These are phyloP conservation scores for Solanum dulcamara DNA, from an alignment of 257 asterid species.

Conservation along the genomic window DNA sequence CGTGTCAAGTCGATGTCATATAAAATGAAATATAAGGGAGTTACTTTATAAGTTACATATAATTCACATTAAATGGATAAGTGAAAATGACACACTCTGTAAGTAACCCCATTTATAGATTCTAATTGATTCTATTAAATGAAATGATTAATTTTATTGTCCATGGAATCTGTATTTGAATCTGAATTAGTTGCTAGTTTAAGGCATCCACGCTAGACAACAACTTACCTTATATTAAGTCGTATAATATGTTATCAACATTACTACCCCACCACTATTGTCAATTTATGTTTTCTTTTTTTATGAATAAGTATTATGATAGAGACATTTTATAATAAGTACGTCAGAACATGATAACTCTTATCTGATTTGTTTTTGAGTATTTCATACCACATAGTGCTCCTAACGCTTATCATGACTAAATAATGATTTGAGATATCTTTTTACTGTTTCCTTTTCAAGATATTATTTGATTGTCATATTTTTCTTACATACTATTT, in stretches of 20 bases:
- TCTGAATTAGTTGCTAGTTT: conserved; percentile 1
- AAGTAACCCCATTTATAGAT: background rate
- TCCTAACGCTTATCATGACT: background rate
- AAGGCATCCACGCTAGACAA: background rate
- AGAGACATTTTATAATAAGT: background rate
- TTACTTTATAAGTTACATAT: background rate
- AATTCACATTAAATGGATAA: background rate
- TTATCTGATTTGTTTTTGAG: background rate
- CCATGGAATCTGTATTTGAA: conserved; percentile 5
- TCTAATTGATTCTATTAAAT: background rate
- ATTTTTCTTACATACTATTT: no score
- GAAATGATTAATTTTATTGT: background rate
- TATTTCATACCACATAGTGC: background rate
- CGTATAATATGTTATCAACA: background rate
- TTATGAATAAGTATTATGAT: background rate
- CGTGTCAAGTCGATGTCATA: no score
- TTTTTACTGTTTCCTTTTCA: background rate
- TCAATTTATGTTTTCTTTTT: background rate
- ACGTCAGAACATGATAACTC: background rate
- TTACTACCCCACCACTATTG: background rate
- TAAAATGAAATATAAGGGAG: no score
- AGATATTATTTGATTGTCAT: background rate
- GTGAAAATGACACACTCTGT: background rate
- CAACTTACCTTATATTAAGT: background rate
- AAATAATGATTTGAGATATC: background rate